Base-by-base conservation (phyloP, 352 stramenopile species). In the Globisporangium polare region DNA sequence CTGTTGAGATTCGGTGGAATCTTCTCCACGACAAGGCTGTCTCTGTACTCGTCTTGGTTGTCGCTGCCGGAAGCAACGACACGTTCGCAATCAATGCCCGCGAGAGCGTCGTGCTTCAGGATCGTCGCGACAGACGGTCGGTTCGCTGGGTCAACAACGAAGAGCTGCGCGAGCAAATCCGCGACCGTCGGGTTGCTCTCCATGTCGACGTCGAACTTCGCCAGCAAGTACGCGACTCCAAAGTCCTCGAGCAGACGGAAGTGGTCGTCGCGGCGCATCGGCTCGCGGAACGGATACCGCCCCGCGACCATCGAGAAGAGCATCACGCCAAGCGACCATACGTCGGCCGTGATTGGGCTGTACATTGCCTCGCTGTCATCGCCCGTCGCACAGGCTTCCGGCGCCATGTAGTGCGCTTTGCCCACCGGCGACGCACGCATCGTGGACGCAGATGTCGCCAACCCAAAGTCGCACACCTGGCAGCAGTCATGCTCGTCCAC, bases 261-360 rank as follows among this genome's bases (percentile, higher is more conserved):
- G 43, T 84, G 74, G 43, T 77, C 68, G 58, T 92, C 81, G 10
- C 61, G 68, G 2, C 77, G 78, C 22, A 80, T 60, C 2, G 83
- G 72, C 37, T 89, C 75, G 9, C 67, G 61, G 63, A 90, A 90
- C 31, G 83, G 83, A 65, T 90, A 90, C 39, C 75, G 69, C 0
- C 77, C 80, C 0, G 77, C 80, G 37, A 93, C 50, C 62, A 95
- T 86, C 37, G 83, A 74, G 65, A 91, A 80, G 18, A 94, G 66
- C 64, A 94, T 90, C 59, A 94, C 83, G 13, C 86, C 86, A 13
- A 94, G 77, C 20, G 86, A 87, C 86, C 86, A 94, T 9, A 92
- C 73, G 58, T 94, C 86, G 4, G 79, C 80, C 41, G 60, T 60
- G 64, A 78, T 78, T 5, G 83, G 79, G 61, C 92, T 77, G 58